Evolutionary conservation across 176 grass and related monocot genomes (phyloP).

Genomic region (Aechmea fasciata): DNA sequence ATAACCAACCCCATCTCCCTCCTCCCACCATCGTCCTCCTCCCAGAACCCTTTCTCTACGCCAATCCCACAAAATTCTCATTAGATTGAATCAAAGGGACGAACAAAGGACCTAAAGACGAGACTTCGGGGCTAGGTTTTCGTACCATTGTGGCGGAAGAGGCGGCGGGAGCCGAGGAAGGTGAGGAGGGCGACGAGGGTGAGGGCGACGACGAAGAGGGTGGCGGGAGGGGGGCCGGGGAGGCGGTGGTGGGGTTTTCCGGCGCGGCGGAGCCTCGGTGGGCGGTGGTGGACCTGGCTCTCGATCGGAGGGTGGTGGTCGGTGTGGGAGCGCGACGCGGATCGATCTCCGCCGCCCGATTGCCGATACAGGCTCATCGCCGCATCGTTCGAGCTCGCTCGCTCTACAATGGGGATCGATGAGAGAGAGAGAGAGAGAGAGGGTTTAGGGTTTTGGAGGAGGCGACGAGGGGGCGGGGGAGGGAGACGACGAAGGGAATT

Average conservation of each 20-base stretch:
- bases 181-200: constrained; percentile 30
- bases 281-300: not conserved
- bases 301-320: not conserved
- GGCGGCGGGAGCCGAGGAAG: constrained; percentile 46
- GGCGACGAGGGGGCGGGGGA: too few species aligned
- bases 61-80: constrained; percentile 18
- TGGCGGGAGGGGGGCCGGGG: constrained; percentile 30
- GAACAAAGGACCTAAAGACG: not conserved
- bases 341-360: constrained; percentile 26
- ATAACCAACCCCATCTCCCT: not conserved
- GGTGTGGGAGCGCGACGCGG: constrained; percentile 6
- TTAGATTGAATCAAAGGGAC: not conserved
- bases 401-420: not conserved
- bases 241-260: constrained; percentile 23
- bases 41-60: constrained; percentile 16
- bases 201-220: constrained; percentile 33
- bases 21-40: constrained; percentile 10
- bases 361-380: constrained; percentile 91
- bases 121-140: not conserved
- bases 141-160: constrained; percentile 11
- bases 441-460: too few species aligned
- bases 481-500: too few species aligned
- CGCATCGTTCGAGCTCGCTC: constrained; percentile 9
- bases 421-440: too few species aligned
- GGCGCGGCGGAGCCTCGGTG: not conserved